phyloP scores from a whole-genome alignment of 257 asterid species.

The Craterostigma plantagineum region DNA sequence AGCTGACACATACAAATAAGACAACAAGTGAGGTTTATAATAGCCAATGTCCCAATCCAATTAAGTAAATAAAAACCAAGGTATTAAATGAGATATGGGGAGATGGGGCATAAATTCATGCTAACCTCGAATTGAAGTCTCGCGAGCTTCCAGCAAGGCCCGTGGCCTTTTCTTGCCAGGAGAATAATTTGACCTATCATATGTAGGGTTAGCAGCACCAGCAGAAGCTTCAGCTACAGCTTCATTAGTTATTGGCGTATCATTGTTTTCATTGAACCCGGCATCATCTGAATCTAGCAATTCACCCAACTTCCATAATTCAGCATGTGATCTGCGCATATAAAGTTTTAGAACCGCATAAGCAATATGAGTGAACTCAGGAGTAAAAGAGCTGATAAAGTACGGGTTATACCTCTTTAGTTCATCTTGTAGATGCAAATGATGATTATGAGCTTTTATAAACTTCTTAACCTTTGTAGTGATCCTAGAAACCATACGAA shows the following conservation, averaged over 20 bases:
- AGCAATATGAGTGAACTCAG: slow-evolving; percentile 6
- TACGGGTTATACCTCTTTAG: slow-evolving; percentile 46
- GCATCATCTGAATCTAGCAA: slow-evolving; percentile 36
- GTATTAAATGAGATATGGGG: no score
- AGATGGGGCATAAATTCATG: slow-evolving; percentile 1
- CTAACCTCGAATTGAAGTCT: slow-evolving; percentile 40
- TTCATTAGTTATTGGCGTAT: slow-evolving; percentile 15
- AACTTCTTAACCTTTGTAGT: slow-evolving; percentile 51
- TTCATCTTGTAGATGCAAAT: slow-evolving; percentile 53
- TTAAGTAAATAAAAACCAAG: background rate
- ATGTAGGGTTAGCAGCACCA: slow-evolving; percentile 18
- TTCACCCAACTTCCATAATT: slow-evolving; percentile 59
- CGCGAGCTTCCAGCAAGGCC: slow-evolving; percentile 21
- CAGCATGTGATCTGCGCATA: slow-evolving; percentile 53
- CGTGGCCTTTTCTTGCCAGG: slow-evolving; percentile 42
- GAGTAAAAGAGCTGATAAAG: slow-evolving; percentile 3
- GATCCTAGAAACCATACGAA: slow-evolving; percentile 22
- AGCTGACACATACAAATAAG: no score
- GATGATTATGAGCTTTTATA: slow-evolving; percentile 53
- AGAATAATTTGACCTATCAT: slow-evolving; percentile 24
- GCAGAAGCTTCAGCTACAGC: slow-evolving; percentile 40
- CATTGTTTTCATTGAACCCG: slow-evolving; percentile 28
- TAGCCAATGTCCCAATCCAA: no score
- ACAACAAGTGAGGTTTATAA: no score
- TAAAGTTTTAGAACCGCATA: slow-evolving; percentile 4